Evolutionary conservation across 2,329 filamentous ascomycete genomes (phyloP).

Genomic region (Alternaria longipes): DNA sequence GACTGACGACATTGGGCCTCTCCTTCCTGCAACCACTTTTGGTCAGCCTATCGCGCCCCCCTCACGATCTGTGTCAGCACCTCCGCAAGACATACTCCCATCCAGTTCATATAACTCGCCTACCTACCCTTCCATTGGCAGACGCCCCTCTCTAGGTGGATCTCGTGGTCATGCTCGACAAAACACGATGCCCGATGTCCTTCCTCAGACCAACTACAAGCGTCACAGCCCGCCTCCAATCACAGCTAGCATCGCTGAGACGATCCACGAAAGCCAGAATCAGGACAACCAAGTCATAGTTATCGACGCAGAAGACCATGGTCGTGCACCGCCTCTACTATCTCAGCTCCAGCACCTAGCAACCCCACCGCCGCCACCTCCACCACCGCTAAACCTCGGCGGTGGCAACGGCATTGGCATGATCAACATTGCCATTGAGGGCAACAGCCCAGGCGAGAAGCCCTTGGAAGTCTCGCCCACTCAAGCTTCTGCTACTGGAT

Average conservation of each 20-base stretch:
- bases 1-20: conserved; percentile 57
- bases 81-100: conserved; percentile 53
- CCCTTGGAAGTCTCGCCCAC: conserved; percentile 33
- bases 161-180: conserved; percentile 52
- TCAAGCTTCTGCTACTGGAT: conserved; percentile 42
- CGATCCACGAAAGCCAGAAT: conserved; percentile 57
- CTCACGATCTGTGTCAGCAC: conserved; percentile 58
- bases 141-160: conserved; percentile 51
- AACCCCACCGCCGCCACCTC: conserved; percentile 59
- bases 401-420: conserved; percentile 46
- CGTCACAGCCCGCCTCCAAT: conserved; percentile 53
- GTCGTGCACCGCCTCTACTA: conserved; percentile 60
- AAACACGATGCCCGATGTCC: conserved; percentile 55
- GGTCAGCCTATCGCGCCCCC: conserved; percentile 50
- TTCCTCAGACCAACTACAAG: conserved; percentile 48
- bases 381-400: conserved; percentile 31
- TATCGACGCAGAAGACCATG: conserved; percentile 53
- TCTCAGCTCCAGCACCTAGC: conserved; percentile 70
- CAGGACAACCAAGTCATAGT: conserved; percentile 56
- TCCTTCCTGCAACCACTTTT: conserved; percentile 60
- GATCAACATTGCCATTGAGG: conserved; percentile 60
- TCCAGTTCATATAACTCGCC: conserved; percentile 37
- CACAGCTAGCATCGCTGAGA: conserved; percentile 64
- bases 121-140: conserved; percentile 32
- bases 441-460: conserved; percentile 43